Conservation (phyloP, 2,329 filamentous ascomycete species). For the Dothiorella sarmentorum region DNA sequence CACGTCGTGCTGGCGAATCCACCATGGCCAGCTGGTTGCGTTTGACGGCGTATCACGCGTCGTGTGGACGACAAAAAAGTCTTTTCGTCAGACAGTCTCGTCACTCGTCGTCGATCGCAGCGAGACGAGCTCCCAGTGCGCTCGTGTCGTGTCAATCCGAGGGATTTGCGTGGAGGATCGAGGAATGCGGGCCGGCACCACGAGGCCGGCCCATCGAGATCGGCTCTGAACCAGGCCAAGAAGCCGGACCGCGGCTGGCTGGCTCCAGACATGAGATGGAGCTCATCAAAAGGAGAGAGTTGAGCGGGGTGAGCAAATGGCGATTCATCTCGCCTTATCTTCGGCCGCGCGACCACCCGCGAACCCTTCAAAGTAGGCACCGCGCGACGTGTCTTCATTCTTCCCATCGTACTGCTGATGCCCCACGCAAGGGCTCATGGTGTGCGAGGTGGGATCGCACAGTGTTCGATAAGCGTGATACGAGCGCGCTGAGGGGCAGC, state of each 20-base stretch:
- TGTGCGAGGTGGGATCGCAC: constrained; percentile 5
- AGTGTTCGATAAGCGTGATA: not conserved
- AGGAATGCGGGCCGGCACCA: constrained; percentile 4
- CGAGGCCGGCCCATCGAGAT: constrained; percentile 1
- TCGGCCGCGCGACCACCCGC: too few relatives aligned
- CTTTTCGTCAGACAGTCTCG: too few relatives aligned
- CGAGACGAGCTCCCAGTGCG: constrained; percentile 8
- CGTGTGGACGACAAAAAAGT: too few relatives aligned
- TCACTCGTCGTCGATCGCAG: not conserved
- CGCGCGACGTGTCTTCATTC: constrained; percentile 10
- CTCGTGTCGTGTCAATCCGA: not conserved
- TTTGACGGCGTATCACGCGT: not conserved
- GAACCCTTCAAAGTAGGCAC: too few relatives aligned
- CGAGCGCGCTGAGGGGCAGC: not conserved
- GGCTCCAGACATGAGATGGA: not conserved
- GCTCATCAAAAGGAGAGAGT: not conserved
- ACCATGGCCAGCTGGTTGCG: not conserved
- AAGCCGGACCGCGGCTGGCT: not conserved
- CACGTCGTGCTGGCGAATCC: not conserved
- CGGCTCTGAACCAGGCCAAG: not conserved
- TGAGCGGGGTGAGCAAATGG: not conserved
- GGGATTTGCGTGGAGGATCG: constrained; percentile 15
- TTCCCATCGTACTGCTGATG: constrained; percentile 11
- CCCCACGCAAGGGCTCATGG: constrained; percentile 11
- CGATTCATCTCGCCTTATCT: constrained; percentile 7